A percentile compares a stretch with the other conserved stretches of the same genome.
These are phyloP conservation scores for Trichoderma erinaceum DNA, from an alignment of 495 filamentous ascomycete genomes.

Conservation along the genomic window DNA sequence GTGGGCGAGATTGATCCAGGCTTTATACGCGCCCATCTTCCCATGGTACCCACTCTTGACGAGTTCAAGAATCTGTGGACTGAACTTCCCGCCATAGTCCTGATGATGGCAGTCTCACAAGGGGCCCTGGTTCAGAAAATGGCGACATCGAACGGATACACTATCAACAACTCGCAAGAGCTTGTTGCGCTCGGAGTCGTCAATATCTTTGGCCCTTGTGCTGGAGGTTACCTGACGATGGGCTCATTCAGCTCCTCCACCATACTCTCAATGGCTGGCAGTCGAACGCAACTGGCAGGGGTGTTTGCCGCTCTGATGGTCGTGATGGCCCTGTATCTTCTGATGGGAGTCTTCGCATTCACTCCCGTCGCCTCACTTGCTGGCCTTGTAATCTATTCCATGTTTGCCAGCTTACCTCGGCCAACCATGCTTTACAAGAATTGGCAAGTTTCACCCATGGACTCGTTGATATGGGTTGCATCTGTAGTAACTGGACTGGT, in stretches of 20 bases:
- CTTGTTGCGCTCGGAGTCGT: conserved; percentile 32
- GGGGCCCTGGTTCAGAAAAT: no score
- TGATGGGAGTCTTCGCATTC: conserved; percentile 26
- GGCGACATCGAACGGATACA: conserved; percentile 22
- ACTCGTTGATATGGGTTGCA: conserved; percentile 31
- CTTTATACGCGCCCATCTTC: no score
- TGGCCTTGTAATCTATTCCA: conserved; percentile 33
- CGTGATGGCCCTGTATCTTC: conserved; percentile 22
- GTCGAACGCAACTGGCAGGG: conserved; percentile 32
- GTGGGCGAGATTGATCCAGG: no score
- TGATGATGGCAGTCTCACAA: no score
- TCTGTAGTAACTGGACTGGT: conserved; percentile 32
- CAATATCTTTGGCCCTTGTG: conserved; percentile 32
- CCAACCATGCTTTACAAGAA: conserved; percentile 30
- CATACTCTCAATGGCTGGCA: conserved; percentile 1
- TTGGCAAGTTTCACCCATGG: conserved; percentile 31
- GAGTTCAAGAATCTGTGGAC: no score
- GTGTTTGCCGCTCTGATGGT: conserved; percentile 31
- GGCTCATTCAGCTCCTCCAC: conserved; percentile 29
- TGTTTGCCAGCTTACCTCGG: conserved; percentile 20
- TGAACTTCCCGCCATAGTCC: no score
- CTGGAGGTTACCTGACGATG: conserved; percentile 32
- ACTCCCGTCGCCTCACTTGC: conserved; percentile 33
- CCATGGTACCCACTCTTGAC: no score
- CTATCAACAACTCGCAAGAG: conserved; percentile 32